A percentile compares a stretch with the other conserved stretches of the same genome.
Evolutionary conservation across 2,329 filamentous ascomycete species (phyloP).

Genomic region (Tothia fuscella): DNA sequence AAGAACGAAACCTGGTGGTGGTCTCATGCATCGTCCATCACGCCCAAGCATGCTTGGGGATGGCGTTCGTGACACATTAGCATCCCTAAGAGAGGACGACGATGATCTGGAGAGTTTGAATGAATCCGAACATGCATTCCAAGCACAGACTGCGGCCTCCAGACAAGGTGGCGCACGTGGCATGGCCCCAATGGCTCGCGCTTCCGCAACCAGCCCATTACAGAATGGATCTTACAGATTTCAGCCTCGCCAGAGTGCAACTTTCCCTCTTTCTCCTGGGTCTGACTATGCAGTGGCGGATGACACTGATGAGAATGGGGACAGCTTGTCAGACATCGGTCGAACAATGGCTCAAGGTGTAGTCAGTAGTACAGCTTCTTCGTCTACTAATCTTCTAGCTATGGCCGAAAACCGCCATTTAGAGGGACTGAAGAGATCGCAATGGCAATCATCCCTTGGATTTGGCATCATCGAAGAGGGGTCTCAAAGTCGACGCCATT

Average conservation of each 20-base stretch:
- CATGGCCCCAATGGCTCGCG: neutral
- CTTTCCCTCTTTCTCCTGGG: conserved; percentile 7
- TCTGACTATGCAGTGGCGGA: conserved; percentile 10
- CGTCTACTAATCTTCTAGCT: conserved; percentile 4
- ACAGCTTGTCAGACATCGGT: conserved; percentile 3
- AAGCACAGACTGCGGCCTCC: conserved; percentile 16
- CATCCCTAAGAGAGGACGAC: conserved; percentile 54
- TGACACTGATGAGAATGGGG: conserved; percentile 5
- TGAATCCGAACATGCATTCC: conserved; percentile 40
- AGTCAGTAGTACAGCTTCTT: conserved; percentile 10
- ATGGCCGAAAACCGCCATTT: neutral
- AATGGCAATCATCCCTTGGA: conserved; percentile 61
- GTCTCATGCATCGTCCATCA: conserved; percentile 11
- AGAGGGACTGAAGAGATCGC: conserved; percentile 41
- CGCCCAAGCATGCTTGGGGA: conserved; percentile 24
- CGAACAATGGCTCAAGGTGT: conserved; percentile 15
- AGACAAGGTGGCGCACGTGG: neutral
- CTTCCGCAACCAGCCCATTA: conserved; percentile 1
- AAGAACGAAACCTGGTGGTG: conserved; percentile 38
- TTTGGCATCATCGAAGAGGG: conserved; percentile 51
- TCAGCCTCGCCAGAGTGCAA: conserved; percentile 2
- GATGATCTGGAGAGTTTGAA: conserved; percentile 52
- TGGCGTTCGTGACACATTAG: conserved; percentile 3
- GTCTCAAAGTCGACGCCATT: conserved; percentile 67
- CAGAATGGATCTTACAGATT: conserved; percentile 4